phyloP scores from a whole-genome alignment of 495 filamentous ascomycete species.

The Penicillium arizonense region DNA sequence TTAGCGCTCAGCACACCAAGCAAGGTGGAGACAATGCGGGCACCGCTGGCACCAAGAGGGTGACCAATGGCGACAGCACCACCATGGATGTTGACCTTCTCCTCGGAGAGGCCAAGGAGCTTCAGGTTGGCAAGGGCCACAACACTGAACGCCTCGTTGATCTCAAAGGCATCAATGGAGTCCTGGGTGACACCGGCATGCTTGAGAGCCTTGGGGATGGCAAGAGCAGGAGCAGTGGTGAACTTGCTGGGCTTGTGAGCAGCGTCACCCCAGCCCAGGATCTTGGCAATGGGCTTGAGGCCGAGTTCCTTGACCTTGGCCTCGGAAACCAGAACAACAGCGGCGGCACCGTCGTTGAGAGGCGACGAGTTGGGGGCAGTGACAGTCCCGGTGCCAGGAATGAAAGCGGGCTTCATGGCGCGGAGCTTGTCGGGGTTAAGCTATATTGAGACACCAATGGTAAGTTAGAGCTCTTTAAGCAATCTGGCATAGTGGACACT shows the following conservation, averaged over 20 bases:
- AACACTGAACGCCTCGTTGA: constrained; percentile 98
- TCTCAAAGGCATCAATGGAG: constrained; percentile 89
- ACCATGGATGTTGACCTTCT: constrained; percentile 93
- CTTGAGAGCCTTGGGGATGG: constrained; percentile 93
- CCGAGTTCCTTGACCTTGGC: constrained; percentile 82
- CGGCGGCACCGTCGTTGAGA: constrained; percentile 89
- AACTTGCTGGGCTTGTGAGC: constrained; percentile 88
- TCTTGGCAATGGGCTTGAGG: constrained; percentile 89
- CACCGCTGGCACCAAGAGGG: constrained; percentile 89
- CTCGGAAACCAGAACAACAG: constrained; percentile 87
- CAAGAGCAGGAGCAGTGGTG: constrained; percentile 91
- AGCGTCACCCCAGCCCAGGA: constrained; percentile 94
- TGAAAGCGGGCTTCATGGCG: constrained; percentile 81
- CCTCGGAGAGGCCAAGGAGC: constrained; percentile 70
- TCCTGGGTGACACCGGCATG: constrained; percentile 77
- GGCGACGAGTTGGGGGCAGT: constrained; percentile 98
- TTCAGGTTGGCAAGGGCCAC: constrained; percentile 96
- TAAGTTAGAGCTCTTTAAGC: constrained; percentile 5
- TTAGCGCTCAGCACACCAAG: constrained; percentile 85
- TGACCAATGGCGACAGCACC: constrained; percentile 96
- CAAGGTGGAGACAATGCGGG: constrained; percentile 89
- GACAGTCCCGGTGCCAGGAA: constrained; percentile 76
- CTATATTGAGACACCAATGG: constrained; percentile 29
- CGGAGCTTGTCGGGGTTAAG: constrained; percentile 91
- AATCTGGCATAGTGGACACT: constrained; percentile 11